A percentile compares a stretch with the other conserved stretches of the same genome.
These are phyloP conservation scores for Chlamydomonas reinhardtii DNA, from an alignment of 163 green algal genomes.

Conservation along the genomic window DNA sequence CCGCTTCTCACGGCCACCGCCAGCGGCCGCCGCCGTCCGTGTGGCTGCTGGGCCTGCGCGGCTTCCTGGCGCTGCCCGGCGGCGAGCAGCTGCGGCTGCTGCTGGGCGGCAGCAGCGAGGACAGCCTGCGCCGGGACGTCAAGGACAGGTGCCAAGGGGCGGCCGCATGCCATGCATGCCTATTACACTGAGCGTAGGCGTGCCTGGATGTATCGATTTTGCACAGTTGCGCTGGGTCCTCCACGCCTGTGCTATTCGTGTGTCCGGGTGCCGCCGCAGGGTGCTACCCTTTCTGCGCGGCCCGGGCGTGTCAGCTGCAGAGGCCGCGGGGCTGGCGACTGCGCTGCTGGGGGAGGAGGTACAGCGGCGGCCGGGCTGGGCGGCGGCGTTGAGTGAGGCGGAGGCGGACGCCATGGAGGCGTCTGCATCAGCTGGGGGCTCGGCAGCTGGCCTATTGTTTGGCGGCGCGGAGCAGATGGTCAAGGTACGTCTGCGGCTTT, in stretches of 20 bases:
- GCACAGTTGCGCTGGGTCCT: too few relatives aligned
- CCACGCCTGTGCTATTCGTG: too few relatives aligned
- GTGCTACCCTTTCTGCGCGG: slow-evolving; percentile 29
- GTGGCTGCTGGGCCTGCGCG: slow-evolving; percentile 17
- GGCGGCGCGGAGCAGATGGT: neutral
- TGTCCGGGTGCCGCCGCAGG: neutral
- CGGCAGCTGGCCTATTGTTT: neutral
- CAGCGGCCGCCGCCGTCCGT: neutral
- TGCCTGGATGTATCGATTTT: too few relatives aligned
- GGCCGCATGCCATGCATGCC: too few relatives aligned
- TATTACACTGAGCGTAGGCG: too few relatives aligned
- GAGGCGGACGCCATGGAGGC: neutral
- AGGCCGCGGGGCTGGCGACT: neutral
- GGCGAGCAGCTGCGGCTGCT: slow-evolving; percentile 44
- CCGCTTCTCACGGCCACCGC: too few relatives aligned
- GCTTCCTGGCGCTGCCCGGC: slow-evolving; percentile 5
- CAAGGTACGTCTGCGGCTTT: neutral
- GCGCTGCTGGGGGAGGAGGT: slow-evolving; percentile 28
- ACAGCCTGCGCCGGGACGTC: slow-evolving; percentile 11
- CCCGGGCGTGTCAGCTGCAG: neutral
- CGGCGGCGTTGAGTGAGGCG: slow-evolving; percentile 26
- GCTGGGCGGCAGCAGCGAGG: slow-evolving; percentile 27
- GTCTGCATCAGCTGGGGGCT: too few relatives aligned
- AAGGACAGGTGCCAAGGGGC: slow-evolving; percentile 33
- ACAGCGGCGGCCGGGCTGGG: slow-evolving; percentile 19